These are phyloP conservation scores for Heimioporus sp. DNA, from an alignment of 768 basidiomycete species.

Conservation along the genomic window DNA sequence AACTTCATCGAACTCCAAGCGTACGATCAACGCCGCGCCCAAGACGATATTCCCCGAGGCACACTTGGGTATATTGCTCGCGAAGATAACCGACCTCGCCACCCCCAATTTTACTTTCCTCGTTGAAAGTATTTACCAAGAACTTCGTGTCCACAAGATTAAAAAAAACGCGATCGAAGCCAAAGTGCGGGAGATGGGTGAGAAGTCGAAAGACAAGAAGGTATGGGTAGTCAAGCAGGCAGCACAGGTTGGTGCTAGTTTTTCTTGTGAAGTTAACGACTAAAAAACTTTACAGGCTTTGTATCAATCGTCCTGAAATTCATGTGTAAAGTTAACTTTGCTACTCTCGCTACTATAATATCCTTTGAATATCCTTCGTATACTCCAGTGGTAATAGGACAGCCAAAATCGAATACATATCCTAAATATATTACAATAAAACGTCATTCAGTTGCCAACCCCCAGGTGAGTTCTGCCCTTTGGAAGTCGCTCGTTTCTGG, in stretches of 20 bases:
- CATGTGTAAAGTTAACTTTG: background rate
- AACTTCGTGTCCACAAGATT: conserved; percentile 64
- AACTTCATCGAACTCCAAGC: conserved; percentile 25
- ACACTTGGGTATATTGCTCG: conserved; percentile 56
- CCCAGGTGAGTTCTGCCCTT: conserved; percentile 35
- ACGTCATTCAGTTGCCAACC: conserved; percentile 32
- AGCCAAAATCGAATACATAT: background rate
- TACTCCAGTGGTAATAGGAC: background rate
- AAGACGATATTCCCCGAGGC: conserved; percentile 70
- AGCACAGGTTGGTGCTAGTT: conserved; percentile 5
- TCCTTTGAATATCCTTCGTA: conserved; percentile 9
- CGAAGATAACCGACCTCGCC: conserved; percentile 60
- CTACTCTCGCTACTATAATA: background rate
- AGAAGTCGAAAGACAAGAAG: conserved; percentile 71
- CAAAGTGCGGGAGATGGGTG: conserved; percentile 73
- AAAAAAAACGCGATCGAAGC: conserved; percentile 85
- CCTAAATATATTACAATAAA: too few species aligned
- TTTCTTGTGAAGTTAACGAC: background rate
- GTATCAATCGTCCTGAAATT: conserved; percentile 7
- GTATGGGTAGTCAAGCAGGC: conserved; percentile 64
- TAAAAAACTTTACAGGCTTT: conserved; percentile 8
- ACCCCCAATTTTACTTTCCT: conserved; percentile 64
- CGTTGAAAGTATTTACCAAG: conserved; percentile 70
- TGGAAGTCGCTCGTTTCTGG: conserved; percentile 29
- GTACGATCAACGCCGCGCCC: conserved; percentile 28